These are phyloP conservation scores for Elsinoe ampelina DNA, from an alignment of 2,329 filamentous ascomycete genomes.

Conservation along the genomic window DNA sequence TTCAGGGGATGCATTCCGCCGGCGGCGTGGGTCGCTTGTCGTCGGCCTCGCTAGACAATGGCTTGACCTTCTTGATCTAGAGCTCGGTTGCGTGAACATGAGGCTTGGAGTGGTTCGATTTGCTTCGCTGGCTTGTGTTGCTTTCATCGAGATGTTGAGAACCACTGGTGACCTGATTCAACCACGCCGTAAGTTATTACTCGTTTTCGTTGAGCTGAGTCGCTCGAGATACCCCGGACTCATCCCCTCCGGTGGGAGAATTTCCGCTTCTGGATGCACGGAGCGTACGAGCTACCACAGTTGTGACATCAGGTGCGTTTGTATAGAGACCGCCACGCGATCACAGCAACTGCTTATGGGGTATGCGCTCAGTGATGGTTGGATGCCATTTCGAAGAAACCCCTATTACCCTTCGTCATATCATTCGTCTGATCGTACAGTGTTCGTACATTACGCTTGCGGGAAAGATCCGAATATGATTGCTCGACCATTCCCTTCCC, in stretches of 20 bases:
- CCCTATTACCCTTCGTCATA: no score
- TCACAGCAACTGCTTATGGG: no score
- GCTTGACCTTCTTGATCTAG: background rate
- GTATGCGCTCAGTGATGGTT: no score
- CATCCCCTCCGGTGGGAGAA: background rate
- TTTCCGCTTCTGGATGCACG: background rate
- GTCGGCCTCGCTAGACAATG: background rate
- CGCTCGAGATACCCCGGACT: conserved; percentile 3
- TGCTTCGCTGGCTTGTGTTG: background rate
- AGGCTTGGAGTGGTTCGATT: background rate
- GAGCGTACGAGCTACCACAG: background rate
- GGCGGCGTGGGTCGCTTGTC: background rate
- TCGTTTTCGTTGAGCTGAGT: background rate
- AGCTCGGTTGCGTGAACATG: background rate
- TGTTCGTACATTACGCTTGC: background rate
- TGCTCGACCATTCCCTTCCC: conserved; percentile 1
- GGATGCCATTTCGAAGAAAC: no score
- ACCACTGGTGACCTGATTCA: background rate
- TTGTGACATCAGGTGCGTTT: background rate
- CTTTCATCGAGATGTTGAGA: background rate
- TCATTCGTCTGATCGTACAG: background rate
- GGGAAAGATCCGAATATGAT: conserved; percentile 11
- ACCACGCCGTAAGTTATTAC: background rate
- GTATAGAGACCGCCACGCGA: no score
- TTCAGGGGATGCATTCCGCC: background rate